These are phyloP conservation scores for Datisca glomerata DNA, from an alignment of 306 rosid genomes.

Conservation along the genomic window DNA sequence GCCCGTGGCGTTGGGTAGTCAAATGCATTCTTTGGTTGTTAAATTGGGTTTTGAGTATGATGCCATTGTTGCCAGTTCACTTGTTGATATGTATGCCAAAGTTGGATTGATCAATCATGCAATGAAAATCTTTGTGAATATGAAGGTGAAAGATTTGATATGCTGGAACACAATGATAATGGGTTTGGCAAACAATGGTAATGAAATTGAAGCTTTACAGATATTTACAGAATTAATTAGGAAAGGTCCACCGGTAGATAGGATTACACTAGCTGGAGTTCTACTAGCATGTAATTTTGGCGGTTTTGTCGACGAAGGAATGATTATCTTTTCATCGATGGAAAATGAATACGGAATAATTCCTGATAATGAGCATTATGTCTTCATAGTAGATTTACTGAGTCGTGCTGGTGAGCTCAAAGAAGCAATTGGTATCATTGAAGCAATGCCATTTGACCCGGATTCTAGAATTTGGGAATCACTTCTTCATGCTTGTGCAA, in stretches of 20 bases:
- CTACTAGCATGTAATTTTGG: slow-evolving; percentile 64
- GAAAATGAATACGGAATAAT: slow-evolving; percentile 45
- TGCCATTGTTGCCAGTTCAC: slow-evolving; percentile 51
- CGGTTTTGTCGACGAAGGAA: slow-evolving; percentile 48
- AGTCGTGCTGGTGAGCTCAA: slow-evolving; percentile 50
- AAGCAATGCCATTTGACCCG: slow-evolving; percentile 33
- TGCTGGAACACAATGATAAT: slow-evolving; percentile 68
- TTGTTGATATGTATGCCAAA: slow-evolving; percentile 58
- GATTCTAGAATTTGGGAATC: slow-evolving; percentile 38
- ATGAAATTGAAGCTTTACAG: slow-evolving; percentile 27
- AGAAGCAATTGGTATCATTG: slow-evolving; percentile 44
- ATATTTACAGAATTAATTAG: slow-evolving; percentile 26
- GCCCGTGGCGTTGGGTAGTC: slow-evolving; percentile 44
- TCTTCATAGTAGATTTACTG: slow-evolving; percentile 43
- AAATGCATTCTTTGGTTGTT: slow-evolving; percentile 56
- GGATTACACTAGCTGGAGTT: slow-evolving; percentile 54
- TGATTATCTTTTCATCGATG: slow-evolving; percentile 41
- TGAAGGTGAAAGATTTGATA: slow-evolving; percentile 47
- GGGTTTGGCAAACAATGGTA: slow-evolving; percentile 55
- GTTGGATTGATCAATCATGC: slow-evolving; percentile 47
- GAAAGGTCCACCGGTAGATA: slow-evolving; percentile 37
- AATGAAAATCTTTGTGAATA: slow-evolving; percentile 33
- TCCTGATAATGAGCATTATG: slow-evolving; percentile 47
- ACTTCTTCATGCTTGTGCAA: slow-evolving; percentile 34
- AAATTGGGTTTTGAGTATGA: slow-evolving; percentile 61